Evolutionary conservation across 352 stramenopile genomes (phyloP).

Genomic region (Paralagenidium karlingii): DNA sequence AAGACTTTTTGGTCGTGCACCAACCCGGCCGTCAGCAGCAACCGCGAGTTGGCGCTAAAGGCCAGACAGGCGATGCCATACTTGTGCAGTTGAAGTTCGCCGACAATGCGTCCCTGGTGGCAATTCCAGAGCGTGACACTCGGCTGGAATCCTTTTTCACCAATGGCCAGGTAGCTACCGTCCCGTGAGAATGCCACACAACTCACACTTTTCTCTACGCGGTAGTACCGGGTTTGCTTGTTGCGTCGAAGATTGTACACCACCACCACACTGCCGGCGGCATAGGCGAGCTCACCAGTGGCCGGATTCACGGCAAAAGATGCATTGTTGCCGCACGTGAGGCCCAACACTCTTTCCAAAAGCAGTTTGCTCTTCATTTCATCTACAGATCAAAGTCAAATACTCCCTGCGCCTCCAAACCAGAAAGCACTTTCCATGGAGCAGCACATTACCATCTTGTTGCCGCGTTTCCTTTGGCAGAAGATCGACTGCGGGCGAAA

Average conservation of each 20-base stretch:
- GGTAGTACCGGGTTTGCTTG: constrained; percentile 83
- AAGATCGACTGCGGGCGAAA: no score
- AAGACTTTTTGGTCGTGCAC: constrained; percentile 77
- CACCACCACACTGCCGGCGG: constrained; percentile 82
- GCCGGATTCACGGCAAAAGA: constrained; percentile 64
- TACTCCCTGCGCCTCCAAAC: no score
- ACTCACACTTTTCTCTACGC: constrained; percentile 72
- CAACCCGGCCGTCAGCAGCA: constrained; percentile 56
- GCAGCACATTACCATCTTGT: no score
- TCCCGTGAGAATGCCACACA: constrained; percentile 75
- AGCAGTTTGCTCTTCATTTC: constrained; percentile 18
- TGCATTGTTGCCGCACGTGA: constrained; percentile 61
- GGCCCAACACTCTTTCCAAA: constrained; percentile 66
- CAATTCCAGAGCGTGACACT: constrained; percentile 83
- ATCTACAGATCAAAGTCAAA: no score
- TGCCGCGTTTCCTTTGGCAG: no score
- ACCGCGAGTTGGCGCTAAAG: constrained; percentile 50
- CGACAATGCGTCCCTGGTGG: constrained; percentile 56
- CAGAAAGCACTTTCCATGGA: no score
- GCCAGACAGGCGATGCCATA: constrained; percentile 73
- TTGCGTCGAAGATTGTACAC: constrained; percentile 79
- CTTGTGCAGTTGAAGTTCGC: constrained; percentile 69
- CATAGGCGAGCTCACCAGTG: constrained; percentile 75
- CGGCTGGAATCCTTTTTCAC: constrained; percentile 74
- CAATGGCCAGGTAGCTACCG: constrained; percentile 75